Base-by-base conservation (phyloP, 768 basidiomycete genomes). In the Mycena vitilis region DNA sequence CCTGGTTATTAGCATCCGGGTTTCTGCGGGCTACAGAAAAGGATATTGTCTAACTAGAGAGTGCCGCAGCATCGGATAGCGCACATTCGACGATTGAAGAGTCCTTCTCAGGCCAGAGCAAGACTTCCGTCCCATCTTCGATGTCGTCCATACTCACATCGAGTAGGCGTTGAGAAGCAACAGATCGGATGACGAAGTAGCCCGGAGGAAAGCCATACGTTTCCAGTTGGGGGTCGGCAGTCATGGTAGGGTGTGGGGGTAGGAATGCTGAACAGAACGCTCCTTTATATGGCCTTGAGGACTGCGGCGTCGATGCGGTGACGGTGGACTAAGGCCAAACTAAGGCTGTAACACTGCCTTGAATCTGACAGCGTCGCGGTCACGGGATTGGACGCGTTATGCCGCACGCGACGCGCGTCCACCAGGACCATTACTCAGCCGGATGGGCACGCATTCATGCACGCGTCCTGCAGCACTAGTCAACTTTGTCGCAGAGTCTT, bases 1-100 rank as follows among this genome's bases (percentile, higher is more conserved):
- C 93, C 84, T 95, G 93, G 72, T 95, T 95, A 69, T 92, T 89
- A 2, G 89, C 84, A 40, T 86, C 85, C 0, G 91, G 91, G 67
- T 83, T 85, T 66, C 94, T 83, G 75, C 93, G 85, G 54, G 84
- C 93, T 94, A 25, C 64, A 60, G 37, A 25, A 38, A 53, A 66
- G 48, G 52, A 54, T 51, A 52, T 48, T 22, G 58, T 20, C 10
- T n/a, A 36, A 12, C 30, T 12, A 13, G 5, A 2, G 44, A 53
- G 34, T 30, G 25, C 42, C 42, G 40, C 18, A 30, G n/a, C 44
- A 34, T n/a, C 45, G 20, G 15, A 56, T 38, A 76, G 75, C 86
- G 69, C 77, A 93, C 94, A 84, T 84, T 95, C 93, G 1, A 95
- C 93, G 6, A 94, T 81, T 5, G 91, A 92, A 13, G 79, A 87